phyloP scores from a whole-genome alignment of 257 asterid genomes.

The Sherardia arvensis region DNA sequence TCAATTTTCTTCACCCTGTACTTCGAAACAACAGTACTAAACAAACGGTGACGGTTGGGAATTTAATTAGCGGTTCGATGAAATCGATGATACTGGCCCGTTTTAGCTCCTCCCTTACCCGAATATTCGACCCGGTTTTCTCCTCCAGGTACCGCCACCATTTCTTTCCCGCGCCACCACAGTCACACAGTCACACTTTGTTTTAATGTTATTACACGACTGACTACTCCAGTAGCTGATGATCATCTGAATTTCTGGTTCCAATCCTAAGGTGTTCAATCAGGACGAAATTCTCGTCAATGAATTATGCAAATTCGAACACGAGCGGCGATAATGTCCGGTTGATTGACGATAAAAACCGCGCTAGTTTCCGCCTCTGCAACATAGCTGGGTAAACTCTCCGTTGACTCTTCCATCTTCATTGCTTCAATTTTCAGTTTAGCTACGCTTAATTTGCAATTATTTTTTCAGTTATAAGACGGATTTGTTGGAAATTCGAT shows the following conservation, averaged over 20 bases:
- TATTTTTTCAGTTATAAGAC: constrained; percentile 39
- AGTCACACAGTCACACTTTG: too few species aligned
- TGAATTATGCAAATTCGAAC: constrained; percentile 9
- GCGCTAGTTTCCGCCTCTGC: constrained; percentile 35
- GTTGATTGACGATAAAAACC: constrained; percentile 24
- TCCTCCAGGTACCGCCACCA: constrained; percentile 16
- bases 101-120: constrained; percentile 18
- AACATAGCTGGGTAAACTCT: constrained; percentile 45
- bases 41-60: background rate
- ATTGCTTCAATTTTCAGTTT: background rate
- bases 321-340: constrained; percentile 40
- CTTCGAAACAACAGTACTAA: background rate
- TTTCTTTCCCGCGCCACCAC: background rate
- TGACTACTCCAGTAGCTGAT: background rate
- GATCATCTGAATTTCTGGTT: background rate
- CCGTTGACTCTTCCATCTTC: background rate
- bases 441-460: background rate
- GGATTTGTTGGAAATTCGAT: constrained; percentile 64
- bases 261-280: background rate
- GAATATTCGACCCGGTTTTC: constrained; percentile 8
- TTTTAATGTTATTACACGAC: background rate
- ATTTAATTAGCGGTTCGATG: background rate
- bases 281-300: constrained; percentile 11
- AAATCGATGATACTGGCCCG: constrained; percentile 19
- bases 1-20: background rate